A percentile compares a stretch with the other conserved stretches of the same genome.
Conservation (phyloP, 495 filamentous ascomycete genomes). For the Zalerion maritima region DNA sequence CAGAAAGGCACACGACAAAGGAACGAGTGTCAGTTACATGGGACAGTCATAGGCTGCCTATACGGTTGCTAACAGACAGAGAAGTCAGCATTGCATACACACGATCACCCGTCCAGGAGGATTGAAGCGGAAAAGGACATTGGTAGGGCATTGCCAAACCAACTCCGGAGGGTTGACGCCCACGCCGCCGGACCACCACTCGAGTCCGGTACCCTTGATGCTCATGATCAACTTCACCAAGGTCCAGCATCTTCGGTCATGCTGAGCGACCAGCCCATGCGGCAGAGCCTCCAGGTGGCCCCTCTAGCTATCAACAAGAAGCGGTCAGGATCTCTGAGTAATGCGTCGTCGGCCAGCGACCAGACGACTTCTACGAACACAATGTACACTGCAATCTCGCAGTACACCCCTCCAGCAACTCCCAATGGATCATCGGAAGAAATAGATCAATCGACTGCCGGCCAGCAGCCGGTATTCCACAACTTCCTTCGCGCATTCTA, state of each 20-base stretch:
- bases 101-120: too few relatives aligned
- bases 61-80: too few relatives aligned
- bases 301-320: conserved; percentile 59
- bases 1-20: too few relatives aligned
- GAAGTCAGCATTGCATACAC: too few relatives aligned
- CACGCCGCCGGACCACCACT: too few relatives aligned
- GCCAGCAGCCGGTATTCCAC: conserved; percentile 56
- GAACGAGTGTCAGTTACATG: too few relatives aligned
- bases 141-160: too few relatives aligned
- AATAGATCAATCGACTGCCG: conserved; percentile 29
- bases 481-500: conserved; percentile 95
- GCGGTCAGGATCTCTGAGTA: conserved; percentile 31
- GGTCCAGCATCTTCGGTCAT: conserved; percentile 28
- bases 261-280: conserved; percentile 34
- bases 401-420: conserved; percentile 62
- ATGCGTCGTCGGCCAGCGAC: conserved; percentile 24
- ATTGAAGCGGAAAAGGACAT: too few relatives aligned
- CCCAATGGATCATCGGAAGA: conserved; percentile 49
- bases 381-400: conserved; percentile 28
- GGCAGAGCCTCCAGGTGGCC: conserved; percentile 53
- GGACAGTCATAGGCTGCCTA: too few relatives aligned
- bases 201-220: too few relatives aligned
- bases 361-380: conserved; percentile 24
- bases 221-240: conserved; percentile 23
- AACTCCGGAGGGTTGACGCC: too few relatives aligned